Evolutionary conservation across 2,329 filamentous ascomycete species (phyloP).

Genomic region (Fusarium napiforme): DNA sequence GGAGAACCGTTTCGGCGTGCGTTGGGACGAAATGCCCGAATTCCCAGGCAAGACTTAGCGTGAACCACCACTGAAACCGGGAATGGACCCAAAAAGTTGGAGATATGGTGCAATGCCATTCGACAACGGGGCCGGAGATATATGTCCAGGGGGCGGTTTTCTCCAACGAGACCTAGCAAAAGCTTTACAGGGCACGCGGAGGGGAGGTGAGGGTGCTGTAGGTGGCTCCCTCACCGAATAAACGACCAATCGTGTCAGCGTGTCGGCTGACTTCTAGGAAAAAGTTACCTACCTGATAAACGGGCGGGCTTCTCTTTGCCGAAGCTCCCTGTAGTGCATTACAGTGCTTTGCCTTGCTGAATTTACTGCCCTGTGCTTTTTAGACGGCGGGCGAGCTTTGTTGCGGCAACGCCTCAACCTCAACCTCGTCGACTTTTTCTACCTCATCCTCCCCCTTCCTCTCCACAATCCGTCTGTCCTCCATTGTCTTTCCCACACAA

Average conservation of each 20-base stretch:
- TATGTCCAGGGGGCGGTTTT: slow-evolving; percentile 37
- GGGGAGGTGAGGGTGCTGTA: slow-evolving; percentile 26
- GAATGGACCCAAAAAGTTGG: slow-evolving; percentile 15
- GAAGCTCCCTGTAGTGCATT: slow-evolving; percentile 40
- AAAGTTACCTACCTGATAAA: slow-evolving; percentile 44
- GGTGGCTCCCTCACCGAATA: slow-evolving; percentile 17
- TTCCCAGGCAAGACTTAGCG: slow-evolving; percentile 22
- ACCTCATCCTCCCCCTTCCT: slow-evolving; percentile 32
- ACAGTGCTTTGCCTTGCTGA: slow-evolving; percentile 3
- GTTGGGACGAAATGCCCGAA: slow-evolving; percentile 36
- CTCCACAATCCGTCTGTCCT: slow-evolving; percentile 31
- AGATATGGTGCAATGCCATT: slow-evolving; percentile 1
- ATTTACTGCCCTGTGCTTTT: slow-evolving; percentile 35
- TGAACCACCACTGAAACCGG: slow-evolving; percentile 14
- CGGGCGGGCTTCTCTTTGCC: slow-evolving; percentile 38
- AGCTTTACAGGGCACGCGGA: slow-evolving; percentile 4
- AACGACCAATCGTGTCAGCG: slow-evolving; percentile 17
- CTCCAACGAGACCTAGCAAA: not conserved
- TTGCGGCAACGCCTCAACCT: slow-evolving; percentile 41
- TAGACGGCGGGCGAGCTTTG: slow-evolving; percentile 40
- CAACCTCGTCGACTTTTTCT: slow-evolving; percentile 41
- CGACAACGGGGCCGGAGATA: slow-evolving; percentile 39
- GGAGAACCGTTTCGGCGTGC: slow-evolving; percentile 24
- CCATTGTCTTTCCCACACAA: slow-evolving; percentile 45
- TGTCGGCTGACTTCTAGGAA: slow-evolving; percentile 21